Percentiles rank a stretch among this genome's conserved stretches.
Evolutionary conservation across 129 eudicot genomes (phyloP).

Genomic region (Centaurea solstitialis): DNA sequence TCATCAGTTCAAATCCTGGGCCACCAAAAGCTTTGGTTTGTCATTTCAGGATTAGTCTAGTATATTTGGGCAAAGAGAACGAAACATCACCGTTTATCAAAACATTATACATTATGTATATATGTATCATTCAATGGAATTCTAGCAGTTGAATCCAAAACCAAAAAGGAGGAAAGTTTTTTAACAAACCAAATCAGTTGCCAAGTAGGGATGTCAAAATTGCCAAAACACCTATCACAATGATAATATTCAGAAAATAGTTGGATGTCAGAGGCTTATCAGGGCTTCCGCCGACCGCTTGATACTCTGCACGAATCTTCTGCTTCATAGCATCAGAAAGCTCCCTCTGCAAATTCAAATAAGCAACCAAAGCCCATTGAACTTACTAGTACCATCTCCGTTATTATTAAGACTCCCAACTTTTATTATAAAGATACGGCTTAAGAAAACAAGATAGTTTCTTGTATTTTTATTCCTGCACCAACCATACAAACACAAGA

Average conservation of each 20-base stretch:
- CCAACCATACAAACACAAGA: constrained; percentile 51
- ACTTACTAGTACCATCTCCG: constrained; percentile 47
- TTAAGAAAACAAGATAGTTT: constrained; percentile 56
- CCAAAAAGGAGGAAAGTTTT: not conserved
- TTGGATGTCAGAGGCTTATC: constrained; percentile 91
- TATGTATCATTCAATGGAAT: not conserved
- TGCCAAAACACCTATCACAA: constrained; percentile 89
- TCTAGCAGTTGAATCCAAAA: not conserved
- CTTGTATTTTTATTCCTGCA: constrained; percentile 86
- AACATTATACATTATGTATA: not conserved
- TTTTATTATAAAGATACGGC: constrained; percentile 56
- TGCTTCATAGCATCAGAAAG: constrained; percentile 87
- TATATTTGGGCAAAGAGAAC: not conserved
- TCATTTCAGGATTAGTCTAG: not conserved
- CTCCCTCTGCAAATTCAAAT: constrained; percentile 92
- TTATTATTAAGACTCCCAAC: constrained; percentile 43
- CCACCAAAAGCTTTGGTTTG: not conserved
- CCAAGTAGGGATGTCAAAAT: constrained; percentile 68
- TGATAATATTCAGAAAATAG: constrained; percentile 91
- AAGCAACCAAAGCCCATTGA: constrained; percentile 57
- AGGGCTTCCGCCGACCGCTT: constrained; percentile 91
- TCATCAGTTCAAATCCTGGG: not conserved
- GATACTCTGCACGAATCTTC: constrained; percentile 91
- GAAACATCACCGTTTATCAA: not conserved
- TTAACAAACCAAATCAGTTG: constrained; percentile 42